Conservation (phyloP, 2,329 filamentous ascomycete genomes). For the Daldinia sp. region DNA sequence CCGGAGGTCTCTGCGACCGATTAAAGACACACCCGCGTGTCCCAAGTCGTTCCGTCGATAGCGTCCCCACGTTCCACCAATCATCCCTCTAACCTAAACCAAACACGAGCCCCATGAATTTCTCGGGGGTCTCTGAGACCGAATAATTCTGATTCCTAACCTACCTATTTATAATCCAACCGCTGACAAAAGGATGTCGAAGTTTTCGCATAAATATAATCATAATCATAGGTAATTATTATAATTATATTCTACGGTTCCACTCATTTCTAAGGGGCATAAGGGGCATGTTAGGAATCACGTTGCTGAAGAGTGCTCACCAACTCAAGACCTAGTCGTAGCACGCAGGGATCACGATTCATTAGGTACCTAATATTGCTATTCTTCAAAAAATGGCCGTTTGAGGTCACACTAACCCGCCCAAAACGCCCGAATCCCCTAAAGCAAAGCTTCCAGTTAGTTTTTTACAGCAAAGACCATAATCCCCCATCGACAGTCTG, state of each 20-base stretch:
- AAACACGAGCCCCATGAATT: neutral
- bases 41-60: neutral
- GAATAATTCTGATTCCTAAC: neutral
- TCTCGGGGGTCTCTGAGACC: slow-evolving; percentile 16
- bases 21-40: slow-evolving; percentile 15
- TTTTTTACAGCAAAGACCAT: slow-evolving; percentile 20
- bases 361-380: neutral
- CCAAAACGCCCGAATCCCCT: neutral
- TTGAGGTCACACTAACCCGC: neutral
- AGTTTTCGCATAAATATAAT: neutral
- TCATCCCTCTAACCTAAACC: neutral
- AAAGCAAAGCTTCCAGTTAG: too few species aligned
- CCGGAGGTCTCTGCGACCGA: slow-evolving; percentile 22
- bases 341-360: neutral
- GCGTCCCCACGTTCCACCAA: neutral
- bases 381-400: neutral
- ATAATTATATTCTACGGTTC: neutral
- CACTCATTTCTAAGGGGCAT: neutral
- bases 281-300: neutral
- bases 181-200: neutral
- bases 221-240: too few species aligned
- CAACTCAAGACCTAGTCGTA: neutral
- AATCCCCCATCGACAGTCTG: slow-evolving; percentile 18
- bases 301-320: neutral
- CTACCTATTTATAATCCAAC: neutral